These are phyloP conservation scores for Russula brevipes DNA, from an alignment of 768 basidiomycete genomes.

Conservation along the genomic window DNA sequence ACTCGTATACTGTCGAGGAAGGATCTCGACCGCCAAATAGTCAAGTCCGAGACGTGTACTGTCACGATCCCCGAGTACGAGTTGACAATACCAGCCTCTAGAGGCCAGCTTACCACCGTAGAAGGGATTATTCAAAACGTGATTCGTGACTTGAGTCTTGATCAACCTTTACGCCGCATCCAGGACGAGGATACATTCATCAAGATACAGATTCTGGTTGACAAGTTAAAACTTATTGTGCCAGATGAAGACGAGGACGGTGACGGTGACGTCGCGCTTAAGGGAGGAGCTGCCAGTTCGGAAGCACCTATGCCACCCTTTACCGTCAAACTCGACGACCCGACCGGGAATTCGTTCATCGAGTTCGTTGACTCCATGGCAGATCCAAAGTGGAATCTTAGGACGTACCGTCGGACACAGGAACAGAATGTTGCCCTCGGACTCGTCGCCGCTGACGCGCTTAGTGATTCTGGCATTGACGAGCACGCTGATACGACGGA, in stretches of 20 bases:
- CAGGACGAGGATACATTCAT: conserved; percentile 66
- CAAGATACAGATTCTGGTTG: conserved; percentile 74
- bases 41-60: conserved; percentile 80
- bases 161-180: conserved; percentile 79
- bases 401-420: conserved; percentile 70
- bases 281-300: conserved; percentile 35
- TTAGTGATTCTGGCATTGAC: conserved; percentile 36
- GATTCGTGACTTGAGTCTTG: conserved; percentile 67
- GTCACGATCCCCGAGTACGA: conserved; percentile 83
- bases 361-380: conserved; percentile 82
- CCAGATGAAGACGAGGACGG: conserved; percentile 49
- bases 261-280: conserved; percentile 33
- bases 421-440: conserved; percentile 82
- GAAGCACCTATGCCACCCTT: conserved; percentile 62
- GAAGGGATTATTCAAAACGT: conserved; percentile 88
- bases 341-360: conserved; percentile 93
- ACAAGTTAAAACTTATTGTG: conserved; percentile 57
- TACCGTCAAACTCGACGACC: conserved; percentile 85
- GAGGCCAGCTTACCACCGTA: conserved; percentile 94
- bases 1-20: conserved; percentile 63
- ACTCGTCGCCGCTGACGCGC: conserved; percentile 46
- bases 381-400: conserved; percentile 90
- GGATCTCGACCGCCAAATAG: conserved; percentile 90
- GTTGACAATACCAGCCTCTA: conserved; percentile 81
- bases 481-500: conserved; percentile 22